Evolutionary conservation across 2,329 filamentous ascomycete species (phyloP).

Genomic region (Geosmithia putterillii): DNA sequence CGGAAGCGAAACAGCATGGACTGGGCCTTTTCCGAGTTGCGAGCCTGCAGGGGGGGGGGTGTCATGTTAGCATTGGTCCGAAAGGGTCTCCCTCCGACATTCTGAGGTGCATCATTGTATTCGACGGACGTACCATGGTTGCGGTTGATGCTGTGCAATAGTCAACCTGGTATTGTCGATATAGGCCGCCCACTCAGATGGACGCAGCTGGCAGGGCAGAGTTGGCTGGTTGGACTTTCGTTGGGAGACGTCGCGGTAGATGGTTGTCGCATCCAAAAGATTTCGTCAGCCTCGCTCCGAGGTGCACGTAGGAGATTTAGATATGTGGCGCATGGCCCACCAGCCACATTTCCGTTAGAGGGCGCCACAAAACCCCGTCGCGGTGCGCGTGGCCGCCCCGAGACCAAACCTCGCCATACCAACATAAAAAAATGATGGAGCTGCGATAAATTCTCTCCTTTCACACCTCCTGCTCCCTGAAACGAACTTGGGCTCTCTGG

Average conservation of each 20-base stretch:
- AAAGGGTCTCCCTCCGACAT: too few species aligned
- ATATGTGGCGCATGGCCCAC: background rate
- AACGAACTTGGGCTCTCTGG: too few species aligned
- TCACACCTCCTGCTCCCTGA: too few species aligned
- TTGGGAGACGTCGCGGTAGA: background rate
- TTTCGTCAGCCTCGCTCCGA: background rate
- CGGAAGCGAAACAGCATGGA: slow-evolving; percentile 99
- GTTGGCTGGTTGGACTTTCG: background rate
- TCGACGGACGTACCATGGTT: slow-evolving; percentile 4
- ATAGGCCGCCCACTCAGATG: background rate
- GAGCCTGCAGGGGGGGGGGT: slow-evolving; percentile 51
- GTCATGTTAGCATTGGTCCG: background rate
- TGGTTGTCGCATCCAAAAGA: background rate
- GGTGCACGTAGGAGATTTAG: background rate
- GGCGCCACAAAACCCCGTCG: background rate
- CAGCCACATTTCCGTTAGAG: background rate
- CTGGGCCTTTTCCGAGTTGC: slow-evolving; percentile 97
- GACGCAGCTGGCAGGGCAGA: background rate
- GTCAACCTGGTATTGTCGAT: background rate
- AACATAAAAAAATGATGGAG: too few species aligned
- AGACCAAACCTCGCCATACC: background rate
- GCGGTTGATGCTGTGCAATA: background rate
- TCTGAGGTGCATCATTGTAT: too few species aligned
- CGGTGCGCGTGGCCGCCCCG: background rate
- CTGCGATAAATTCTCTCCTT: background rate